These are phyloP conservation scores for Sclerotiophoma versabilis DNA, from an alignment of 2,329 filamentous ascomycete genomes.

Conservation along the genomic window DNA sequence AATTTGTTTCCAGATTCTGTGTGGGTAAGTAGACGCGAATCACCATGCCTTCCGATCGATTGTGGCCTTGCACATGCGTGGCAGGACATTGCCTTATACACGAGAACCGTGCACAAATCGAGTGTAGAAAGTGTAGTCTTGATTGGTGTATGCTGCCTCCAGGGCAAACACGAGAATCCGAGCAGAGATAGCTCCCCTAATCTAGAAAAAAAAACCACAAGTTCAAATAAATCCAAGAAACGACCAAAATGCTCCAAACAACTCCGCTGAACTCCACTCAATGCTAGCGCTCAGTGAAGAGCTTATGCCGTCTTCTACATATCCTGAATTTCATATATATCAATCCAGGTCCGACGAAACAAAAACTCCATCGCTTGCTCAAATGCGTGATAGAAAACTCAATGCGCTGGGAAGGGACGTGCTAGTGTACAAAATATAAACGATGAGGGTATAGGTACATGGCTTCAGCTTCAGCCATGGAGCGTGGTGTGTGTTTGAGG, in stretches of 20 bases:
- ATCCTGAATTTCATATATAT: too few relatives aligned
- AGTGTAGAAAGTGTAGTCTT: background rate
- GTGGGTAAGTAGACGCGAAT: constrained; percentile 25
- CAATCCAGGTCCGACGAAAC: background rate
- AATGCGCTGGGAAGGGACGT: background rate
- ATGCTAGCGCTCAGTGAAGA: constrained; percentile 24
- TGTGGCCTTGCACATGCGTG: background rate
- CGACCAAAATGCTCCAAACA: background rate
- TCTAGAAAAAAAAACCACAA: background rate
- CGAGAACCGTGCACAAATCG: too few relatives aligned
- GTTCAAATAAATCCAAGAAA: background rate
- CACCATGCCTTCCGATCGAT: background rate
- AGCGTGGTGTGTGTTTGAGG: background rate
- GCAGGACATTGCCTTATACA: too few relatives aligned
- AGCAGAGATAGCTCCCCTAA: background rate
- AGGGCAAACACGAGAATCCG: background rate
- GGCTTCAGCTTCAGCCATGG: background rate
- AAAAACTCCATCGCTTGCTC: constrained; percentile 20
- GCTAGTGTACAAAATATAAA: background rate
- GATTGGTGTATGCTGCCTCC: background rate
- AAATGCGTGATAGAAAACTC: constrained; percentile 17
- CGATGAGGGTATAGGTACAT: background rate
- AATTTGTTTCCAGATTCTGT: constrained; percentile 22
- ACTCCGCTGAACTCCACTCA: background rate
- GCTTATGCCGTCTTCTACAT: constrained; percentile 13